Evolutionary conservation across 2,329 filamentous ascomycete species (phyloP).

Genomic region (Colletotrichum gigasporum): DNA sequence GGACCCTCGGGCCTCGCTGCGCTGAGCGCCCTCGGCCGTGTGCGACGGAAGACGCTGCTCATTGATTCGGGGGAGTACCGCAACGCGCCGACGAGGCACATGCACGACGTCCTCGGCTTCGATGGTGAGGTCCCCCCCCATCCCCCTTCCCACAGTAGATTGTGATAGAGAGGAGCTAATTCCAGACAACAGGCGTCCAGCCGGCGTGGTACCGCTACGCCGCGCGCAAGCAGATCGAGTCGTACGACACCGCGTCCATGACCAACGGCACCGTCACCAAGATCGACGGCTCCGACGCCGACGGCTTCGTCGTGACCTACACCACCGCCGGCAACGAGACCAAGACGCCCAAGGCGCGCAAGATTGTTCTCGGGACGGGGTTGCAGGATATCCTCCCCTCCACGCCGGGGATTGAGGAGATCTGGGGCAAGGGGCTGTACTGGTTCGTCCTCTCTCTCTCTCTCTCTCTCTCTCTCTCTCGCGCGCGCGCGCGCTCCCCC

Average conservation of each 20-base stretch:
- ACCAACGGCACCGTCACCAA: slow-evolving; percentile 55
- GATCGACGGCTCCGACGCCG: slow-evolving; percentile 51
- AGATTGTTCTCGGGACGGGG: slow-evolving; percentile 67
- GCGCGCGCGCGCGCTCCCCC: too few species aligned
- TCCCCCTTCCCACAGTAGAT: neutral
- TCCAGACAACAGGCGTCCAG: slow-evolving; percentile 55
- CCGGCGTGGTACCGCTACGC: slow-evolving; percentile 63
- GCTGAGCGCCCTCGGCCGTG: slow-evolving; percentile 66
- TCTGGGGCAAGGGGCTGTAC: slow-evolving; percentile 68
- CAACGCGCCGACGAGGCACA: slow-evolving; percentile 63
- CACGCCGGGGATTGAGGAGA: slow-evolving; percentile 63
- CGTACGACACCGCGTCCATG: neutral
- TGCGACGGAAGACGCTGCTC: slow-evolving; percentile 62
- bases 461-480: neutral
- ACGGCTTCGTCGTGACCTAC: slow-evolving; percentile 53
- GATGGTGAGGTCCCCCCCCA: slow-evolving; percentile 55
- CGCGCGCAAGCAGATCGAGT: slow-evolving; percentile 60
- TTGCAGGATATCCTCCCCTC: slow-evolving; percentile 62
- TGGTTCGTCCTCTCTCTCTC: slow-evolving; percentile 42
- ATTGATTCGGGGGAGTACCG: slow-evolving; percentile 69
- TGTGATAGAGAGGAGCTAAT: neutral
- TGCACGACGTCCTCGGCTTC: slow-evolving; percentile 70
- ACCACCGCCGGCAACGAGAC: slow-evolving; percentile 28
- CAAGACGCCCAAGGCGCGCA: slow-evolving; percentile 55
- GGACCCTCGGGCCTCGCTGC: slow-evolving; percentile 65